Conservation (phyloP, 805 yeast species). For the Yarrowia sp. region DNA sequence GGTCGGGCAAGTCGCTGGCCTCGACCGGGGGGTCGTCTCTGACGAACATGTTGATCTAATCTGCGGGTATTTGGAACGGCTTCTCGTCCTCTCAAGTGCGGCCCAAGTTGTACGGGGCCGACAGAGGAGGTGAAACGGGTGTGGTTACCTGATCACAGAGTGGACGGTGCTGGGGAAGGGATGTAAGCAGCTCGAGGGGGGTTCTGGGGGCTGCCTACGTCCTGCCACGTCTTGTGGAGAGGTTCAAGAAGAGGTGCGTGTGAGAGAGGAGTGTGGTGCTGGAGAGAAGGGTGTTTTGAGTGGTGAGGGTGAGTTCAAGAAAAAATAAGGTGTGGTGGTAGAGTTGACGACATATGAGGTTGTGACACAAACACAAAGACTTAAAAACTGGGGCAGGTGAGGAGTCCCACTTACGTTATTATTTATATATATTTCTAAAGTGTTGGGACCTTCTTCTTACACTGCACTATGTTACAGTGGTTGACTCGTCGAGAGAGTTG, state of each 20-base stretch:
- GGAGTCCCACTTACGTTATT: too few relatives aligned
- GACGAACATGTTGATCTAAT: neutral
- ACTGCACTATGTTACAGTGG: neutral
- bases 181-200: neutral
- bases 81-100: neutral
- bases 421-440: too few relatives aligned
- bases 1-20: too few relatives aligned
- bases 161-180: neutral
- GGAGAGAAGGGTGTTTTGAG: neutral
- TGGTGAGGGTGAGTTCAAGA: neutral
- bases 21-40: neutral
- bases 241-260: neutral
- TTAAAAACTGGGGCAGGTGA: too few relatives aligned
- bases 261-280: neutral
- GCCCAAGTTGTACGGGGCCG: conserved; percentile 23
- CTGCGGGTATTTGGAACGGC: neutral
- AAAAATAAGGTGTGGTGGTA: neutral
- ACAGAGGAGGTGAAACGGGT: neutral
- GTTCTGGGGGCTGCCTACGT: conserved; percentile 15
- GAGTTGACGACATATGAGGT: neutral
- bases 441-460: neutral
- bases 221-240: neutral
- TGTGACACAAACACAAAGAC: neutral
- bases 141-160: conserved; percentile 12
- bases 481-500: too few relatives aligned